Evolutionary conservation across 192 early-diverging fungal species (phyloP), one percentile per base, ranked within the genome.

Genomic region (Nowakowskiella sp.): DNA sequence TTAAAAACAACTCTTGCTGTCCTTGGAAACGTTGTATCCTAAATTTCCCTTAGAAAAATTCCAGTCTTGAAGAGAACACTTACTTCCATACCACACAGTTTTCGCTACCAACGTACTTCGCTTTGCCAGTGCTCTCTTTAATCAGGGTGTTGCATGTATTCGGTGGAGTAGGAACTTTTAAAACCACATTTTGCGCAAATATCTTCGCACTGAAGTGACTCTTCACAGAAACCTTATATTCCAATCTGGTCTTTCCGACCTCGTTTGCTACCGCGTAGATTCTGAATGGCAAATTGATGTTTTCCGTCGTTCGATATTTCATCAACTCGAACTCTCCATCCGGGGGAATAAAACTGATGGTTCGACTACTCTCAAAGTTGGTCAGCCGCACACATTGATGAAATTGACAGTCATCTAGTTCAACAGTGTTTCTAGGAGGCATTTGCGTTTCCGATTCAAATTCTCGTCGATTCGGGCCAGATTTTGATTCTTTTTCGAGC

Each of bases 241-340:
- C 91, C 47, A 95, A 80, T 42, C 82, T 64, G 7, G 76, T 80
- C 55, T 80, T 84, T 16, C 86, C 82, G 46, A 87, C 71, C 68
- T 94, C 91, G 39, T 82, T 85, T 39, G 93, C 92, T 8, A 90
- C 86, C 13, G 95, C 92, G 46, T 91, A 85, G 9, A 98, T 88
- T 49, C 84, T 84, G 74, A 98, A 98, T 4, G 95, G 95, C 51
- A 98, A 67, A 62, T 88, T 90, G 66, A 98, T 85, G 65, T 89
- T 91, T 53, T 96, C 93, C 3, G 95, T 92, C 0, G 92, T 91
- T 6, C 95, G 83, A 62, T 95, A 89, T 33, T 58, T 57, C 95
- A 98, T 98, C 22, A 98, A 74, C 65, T 98, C 95, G 68, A 91
- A 94, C 62, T 94, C 91, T 45, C 91, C 91, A 59, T 94, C 95